Evolutionary conservation across 2,329 filamentous ascomycete genomes (phyloP).

Genomic region (Rugonectria rugulosa): DNA sequence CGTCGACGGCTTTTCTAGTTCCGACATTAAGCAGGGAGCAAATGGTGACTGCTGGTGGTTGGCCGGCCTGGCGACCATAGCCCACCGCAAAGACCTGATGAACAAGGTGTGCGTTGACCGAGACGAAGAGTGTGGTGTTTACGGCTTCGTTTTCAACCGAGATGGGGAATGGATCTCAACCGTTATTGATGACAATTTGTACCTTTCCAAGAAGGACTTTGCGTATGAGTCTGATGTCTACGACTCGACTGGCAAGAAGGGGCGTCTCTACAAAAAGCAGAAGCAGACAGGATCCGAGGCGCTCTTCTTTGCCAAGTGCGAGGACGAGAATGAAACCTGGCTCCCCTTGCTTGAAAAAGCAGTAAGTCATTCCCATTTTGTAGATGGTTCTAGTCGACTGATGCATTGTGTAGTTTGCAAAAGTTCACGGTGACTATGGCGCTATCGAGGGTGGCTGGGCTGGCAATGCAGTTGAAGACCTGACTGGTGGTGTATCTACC

Average conservation of each 20-base stretch:
- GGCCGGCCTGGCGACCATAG: conserved; percentile 72
- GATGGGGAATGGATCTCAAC: conserved; percentile 76
- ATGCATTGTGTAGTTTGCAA: conserved; percentile 62
- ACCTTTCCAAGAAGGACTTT: conserved; percentile 48
- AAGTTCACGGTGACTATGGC: conserved; percentile 75
- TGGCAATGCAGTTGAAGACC: conserved; percentile 58
- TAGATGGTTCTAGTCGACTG: background rate
- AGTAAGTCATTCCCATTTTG: conserved; percentile 22
- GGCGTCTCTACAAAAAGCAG: conserved; percentile 66
- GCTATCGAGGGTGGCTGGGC: conserved; percentile 73
- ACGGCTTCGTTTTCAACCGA: conserved; percentile 77
- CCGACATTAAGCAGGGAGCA: conserved; percentile 52
- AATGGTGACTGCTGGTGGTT: conserved; percentile 79
- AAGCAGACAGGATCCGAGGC: conserved; percentile 74
- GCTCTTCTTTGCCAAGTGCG: conserved; percentile 74
- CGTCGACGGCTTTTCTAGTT: conserved; percentile 49
- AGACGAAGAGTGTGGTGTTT: conserved; percentile 73
- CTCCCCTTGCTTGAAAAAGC: conserved; percentile 77
- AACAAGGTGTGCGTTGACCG: conserved; percentile 71
- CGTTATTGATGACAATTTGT: conserved; percentile 74
- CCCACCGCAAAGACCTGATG: conserved; percentile 70
- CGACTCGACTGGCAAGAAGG: conserved; percentile 56
- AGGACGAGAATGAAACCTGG: conserved; percentile 76
- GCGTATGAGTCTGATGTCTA: conserved; percentile 47
- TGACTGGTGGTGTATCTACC: conserved; percentile 64